phyloP scores from a whole-genome alignment of 306 rosid genomes.

The Carpinus viminea region DNA sequence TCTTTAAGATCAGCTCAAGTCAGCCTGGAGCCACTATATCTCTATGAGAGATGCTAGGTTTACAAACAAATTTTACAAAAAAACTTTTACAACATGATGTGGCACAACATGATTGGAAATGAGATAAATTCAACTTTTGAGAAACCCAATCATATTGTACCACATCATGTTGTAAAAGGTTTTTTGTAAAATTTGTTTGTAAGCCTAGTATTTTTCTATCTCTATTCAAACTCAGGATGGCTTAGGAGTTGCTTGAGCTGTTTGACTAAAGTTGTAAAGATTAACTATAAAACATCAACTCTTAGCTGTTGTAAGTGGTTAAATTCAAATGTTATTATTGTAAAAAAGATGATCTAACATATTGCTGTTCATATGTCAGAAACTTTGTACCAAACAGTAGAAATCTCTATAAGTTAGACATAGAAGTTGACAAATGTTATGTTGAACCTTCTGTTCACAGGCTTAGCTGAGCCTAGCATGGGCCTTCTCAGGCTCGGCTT shows the following conservation, averaged over 20 bases:
- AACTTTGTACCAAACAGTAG: not conserved
- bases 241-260: not conserved
- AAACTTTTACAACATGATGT: too few species aligned
- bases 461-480: not conserved
- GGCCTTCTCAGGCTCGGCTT: not conserved
- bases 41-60: not conserved
- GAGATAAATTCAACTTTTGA: too few species aligned
- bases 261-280: not conserved
- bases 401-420: not conserved
- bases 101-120: too few species aligned
- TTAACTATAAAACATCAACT: not conserved
- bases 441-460: not conserved
- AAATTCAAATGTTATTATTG: not conserved
- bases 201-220: not conserved
- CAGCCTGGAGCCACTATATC: not conserved
- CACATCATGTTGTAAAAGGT: too few species aligned
- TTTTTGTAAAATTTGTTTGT: too few species aligned
- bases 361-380: not conserved
- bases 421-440: not conserved
- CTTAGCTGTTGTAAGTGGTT: not conserved
- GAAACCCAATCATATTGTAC: too few species aligned
- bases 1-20: constrained; percentile 1
- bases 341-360: not conserved
- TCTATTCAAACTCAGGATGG: not conserved
- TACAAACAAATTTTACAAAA: too few species aligned